Evolutionary conservation across 768 basidiomycete genomes (phyloP), one percentile per base, ranked within the genome.

Genomic region (Rhizopogon salebrosus): DNA sequence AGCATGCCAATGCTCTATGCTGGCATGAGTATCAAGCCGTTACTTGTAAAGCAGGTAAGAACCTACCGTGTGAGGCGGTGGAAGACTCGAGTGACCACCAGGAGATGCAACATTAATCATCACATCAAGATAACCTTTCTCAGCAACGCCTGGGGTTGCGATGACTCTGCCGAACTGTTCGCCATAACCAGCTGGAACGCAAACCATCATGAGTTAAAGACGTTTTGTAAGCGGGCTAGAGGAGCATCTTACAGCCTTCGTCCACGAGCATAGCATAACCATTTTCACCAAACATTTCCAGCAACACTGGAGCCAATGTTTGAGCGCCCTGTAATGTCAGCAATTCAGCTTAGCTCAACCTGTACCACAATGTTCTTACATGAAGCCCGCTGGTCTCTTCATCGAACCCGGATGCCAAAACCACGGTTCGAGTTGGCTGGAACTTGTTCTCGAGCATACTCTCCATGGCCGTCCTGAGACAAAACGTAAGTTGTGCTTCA

Each of bases 41-140:
- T 7, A 35, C 29, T 41, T 6, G n/a, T 23, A 41, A 14, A 24
- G 2, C 6, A 14, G 27, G 35, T 20, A n/a, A 7, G 27, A 2
- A 57, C 75, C 58, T 62, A 82, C 87, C 2, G 92, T 95, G 58
- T 97, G 92, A 2, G 70, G 60, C 14, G 89, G 90, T 14, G 94
- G 94, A 13, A 92, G 71, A 60, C 86, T 89, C 0, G 92, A 93
- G 67, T 95, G 94, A 0, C 93, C 93, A 5, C 93, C 92, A 0
- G 83, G 74, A 0, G 85, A 73, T 13, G 76, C 69, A 7, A 94
- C 82, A 52, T 83, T 77, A n/a, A 92, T 72, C 35, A 67, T 71
- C 16, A 84, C 77, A 60, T 89, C 75, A 8, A 85, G 40, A 51
- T 76, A 81, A 9, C 92, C 92, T 64, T 89, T 91, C 70, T 92